Conservation (phyloP, 2,329 filamentous ascomycete genomes). For the Fonsecaea pedrosoi region DNA sequence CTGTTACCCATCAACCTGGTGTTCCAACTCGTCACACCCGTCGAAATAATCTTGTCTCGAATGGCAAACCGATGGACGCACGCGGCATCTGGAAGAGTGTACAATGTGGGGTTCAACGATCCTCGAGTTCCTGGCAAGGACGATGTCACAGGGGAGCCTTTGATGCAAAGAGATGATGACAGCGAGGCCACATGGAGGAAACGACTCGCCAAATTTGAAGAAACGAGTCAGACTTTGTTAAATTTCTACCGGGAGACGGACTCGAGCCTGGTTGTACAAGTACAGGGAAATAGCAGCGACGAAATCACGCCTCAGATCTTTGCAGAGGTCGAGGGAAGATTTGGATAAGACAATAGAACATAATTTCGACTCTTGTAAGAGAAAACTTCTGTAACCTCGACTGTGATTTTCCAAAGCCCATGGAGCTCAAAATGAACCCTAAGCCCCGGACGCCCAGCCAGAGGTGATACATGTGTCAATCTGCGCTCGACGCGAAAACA, state of each 20-base stretch:
- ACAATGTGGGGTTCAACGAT: constrained; percentile 92
- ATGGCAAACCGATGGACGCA: constrained; percentile 95
- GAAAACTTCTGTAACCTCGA: constrained; percentile 38
- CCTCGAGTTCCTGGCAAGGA: constrained; percentile 81
- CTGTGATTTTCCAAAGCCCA: constrained; percentile 42
- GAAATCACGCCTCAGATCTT: constrained; percentile 94
- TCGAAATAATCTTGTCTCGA: constrained; percentile 83
- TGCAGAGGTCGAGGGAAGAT: constrained; percentile 78
- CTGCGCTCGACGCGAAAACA: constrained; percentile 40
- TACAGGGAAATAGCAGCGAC: constrained; percentile 87
- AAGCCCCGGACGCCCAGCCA: constrained; percentile 41
- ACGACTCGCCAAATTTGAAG: constrained; percentile 81
- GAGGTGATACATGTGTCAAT: constrained; percentile 35
- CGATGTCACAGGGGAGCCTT: constrained; percentile 85
- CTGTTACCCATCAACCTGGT: constrained; percentile 95
- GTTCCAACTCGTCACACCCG: constrained; percentile 83
- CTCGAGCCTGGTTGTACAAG: constrained; percentile 78
- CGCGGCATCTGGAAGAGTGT: constrained; percentile 85
- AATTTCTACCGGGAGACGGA: constrained; percentile 82
- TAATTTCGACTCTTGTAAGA: constrained; percentile 4
- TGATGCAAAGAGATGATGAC: constrained; percentile 85
- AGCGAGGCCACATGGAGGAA: constrained; percentile 83
- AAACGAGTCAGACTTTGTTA: constrained; percentile 82
- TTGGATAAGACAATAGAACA: constrained; percentile 52
- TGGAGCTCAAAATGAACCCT: constrained; percentile 43